These are phyloP conservation scores for Lichtheimia ornata DNA, from an alignment of 371 early-diverging fungal species.

Conservation along the genomic window DNA sequence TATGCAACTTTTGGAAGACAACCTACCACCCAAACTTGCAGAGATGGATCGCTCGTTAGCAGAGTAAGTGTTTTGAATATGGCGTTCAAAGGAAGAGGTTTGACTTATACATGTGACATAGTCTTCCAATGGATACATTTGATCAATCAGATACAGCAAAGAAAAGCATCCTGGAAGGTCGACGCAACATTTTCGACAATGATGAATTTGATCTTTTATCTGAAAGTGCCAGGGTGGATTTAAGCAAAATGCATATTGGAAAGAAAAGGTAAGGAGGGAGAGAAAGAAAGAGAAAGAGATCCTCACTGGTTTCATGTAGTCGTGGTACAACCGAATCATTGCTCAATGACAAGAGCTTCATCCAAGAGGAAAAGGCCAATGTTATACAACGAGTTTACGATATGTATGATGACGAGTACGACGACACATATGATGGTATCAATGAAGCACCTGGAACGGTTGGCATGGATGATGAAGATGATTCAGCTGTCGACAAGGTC, in stretches of 20 bases:
- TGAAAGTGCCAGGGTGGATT: slow-evolving; percentile 52
- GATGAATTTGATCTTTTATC: slow-evolving; percentile 91
- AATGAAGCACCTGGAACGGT: slow-evolving; percentile 64
- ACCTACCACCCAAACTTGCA: slow-evolving; percentile 65
- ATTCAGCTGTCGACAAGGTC: slow-evolving; percentile 39
- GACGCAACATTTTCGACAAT: slow-evolving; percentile 87
- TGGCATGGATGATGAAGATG: slow-evolving; percentile 59
- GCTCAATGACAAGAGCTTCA: slow-evolving; percentile 62
- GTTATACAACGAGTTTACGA: slow-evolving; percentile 62
- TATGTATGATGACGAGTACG: slow-evolving; percentile 87
- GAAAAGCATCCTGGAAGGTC: slow-evolving; percentile 48
- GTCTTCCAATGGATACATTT: neutral
- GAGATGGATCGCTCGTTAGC: slow-evolving; percentile 65
- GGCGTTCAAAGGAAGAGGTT: neutral
- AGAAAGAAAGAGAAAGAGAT: neutral
- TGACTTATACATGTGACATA: neutral
- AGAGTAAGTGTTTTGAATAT: slow-evolving; percentile 18
- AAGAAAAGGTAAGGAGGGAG: slow-evolving; percentile 62
- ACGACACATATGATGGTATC: slow-evolving; percentile 87
- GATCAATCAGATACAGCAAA: slow-evolving; percentile 2
- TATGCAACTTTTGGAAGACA: slow-evolving; percentile 75
- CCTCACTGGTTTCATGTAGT: slow-evolving; percentile 18
- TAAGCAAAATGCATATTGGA: slow-evolving; percentile 66
- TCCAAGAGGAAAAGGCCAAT: slow-evolving; percentile 55
- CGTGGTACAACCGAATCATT: slow-evolving; percentile 42